Conservation (phyloP, 164 flowering plant genomes). For the Macadamia tetraphylla region DNA sequence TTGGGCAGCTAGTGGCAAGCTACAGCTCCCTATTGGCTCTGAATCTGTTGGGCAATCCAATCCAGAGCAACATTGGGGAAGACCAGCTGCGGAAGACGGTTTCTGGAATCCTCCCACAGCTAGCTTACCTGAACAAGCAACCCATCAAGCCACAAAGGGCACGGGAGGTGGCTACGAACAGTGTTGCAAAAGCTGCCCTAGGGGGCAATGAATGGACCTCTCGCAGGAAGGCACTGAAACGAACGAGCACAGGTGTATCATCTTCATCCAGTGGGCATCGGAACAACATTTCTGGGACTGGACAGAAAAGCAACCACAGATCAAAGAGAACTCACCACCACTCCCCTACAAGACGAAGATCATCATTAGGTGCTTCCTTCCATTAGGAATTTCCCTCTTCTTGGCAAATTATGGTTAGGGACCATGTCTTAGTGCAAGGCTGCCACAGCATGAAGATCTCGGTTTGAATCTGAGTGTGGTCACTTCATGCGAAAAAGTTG, state of each 20-base stretch:
- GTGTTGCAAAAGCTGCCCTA: constrained; percentile 72
- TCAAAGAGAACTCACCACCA: constrained; percentile 30
- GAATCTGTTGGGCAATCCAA: constrained; percentile 78
- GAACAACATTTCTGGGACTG: constrained; percentile 20
- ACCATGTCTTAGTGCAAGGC: too few species aligned
- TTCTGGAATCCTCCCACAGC: constrained; percentile 69
- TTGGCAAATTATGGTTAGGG: not conserved
- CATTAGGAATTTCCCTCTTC: constrained; percentile 3
- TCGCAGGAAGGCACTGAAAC: constrained; percentile 38
- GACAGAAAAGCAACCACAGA: constrained; percentile 35
- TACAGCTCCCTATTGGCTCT: constrained; percentile 71
- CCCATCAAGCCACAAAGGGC: constrained; percentile 69
- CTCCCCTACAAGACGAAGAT: constrained; percentile 11
- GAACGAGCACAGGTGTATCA: constrained; percentile 30
- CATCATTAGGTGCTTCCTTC: constrained; percentile 23
- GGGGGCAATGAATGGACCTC: constrained; percentile 38
- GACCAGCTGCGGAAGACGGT: constrained; percentile 77
- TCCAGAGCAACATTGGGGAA: constrained; percentile 67
- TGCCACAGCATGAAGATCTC: too few species aligned
- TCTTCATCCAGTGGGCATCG: constrained; percentile 24
- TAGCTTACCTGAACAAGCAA: constrained; percentile 80
- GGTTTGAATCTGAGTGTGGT: too few species aligned
- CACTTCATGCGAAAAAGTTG: too few species aligned
- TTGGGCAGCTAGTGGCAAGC: constrained; percentile 89
- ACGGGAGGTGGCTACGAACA: constrained; percentile 52